phyloP scores from a whole-genome alignment of 371 early-diverging fungal species.

The Enteropsectra breve region DNA sequence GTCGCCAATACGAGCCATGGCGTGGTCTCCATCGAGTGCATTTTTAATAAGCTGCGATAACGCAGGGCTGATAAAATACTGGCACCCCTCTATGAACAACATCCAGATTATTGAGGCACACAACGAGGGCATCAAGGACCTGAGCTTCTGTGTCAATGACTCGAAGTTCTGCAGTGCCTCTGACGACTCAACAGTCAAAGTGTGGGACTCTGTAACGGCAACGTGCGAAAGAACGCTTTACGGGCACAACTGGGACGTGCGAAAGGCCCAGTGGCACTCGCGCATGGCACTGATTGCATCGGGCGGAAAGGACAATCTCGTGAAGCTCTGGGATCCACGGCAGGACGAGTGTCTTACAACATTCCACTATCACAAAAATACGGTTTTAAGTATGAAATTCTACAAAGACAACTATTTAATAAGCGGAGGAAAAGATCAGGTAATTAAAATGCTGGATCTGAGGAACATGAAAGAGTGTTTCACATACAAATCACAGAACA shows the following conservation, averaged over 20 bases:
- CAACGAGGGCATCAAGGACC: constrained; percentile 78
- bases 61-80: constrained; percentile 88
- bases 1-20: constrained; percentile 81
- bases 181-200: constrained; percentile 87
- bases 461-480: constrained; percentile 83
- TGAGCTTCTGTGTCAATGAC: constrained; percentile 73
- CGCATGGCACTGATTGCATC: constrained; percentile 82
- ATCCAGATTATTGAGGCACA: constrained; percentile 81
- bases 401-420: constrained; percentile 88
- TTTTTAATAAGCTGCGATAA: constrained; percentile 93
- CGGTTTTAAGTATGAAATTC: constrained; percentile 79
- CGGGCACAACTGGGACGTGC: constrained; percentile 98
- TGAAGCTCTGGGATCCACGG: constrained; percentile 97
- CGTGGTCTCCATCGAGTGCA: constrained; percentile 86
- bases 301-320: constrained; percentile 89
- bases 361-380: constrained; percentile 87
- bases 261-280: constrained; percentile 94
- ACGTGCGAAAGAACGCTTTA: constrained; percentile 65
- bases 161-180: constrained; percentile 88
- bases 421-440: constrained; percentile 83
- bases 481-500: constrained; percentile 76
- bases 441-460: constrained; percentile 84
- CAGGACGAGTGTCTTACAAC: constrained; percentile 74
- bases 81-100: constrained; percentile 95
- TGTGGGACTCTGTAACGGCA: constrained; percentile 83